Evolutionary conservation across 2,329 filamentous ascomycete species (phyloP).

Genomic region (Colletotrichum sp.): DNA sequence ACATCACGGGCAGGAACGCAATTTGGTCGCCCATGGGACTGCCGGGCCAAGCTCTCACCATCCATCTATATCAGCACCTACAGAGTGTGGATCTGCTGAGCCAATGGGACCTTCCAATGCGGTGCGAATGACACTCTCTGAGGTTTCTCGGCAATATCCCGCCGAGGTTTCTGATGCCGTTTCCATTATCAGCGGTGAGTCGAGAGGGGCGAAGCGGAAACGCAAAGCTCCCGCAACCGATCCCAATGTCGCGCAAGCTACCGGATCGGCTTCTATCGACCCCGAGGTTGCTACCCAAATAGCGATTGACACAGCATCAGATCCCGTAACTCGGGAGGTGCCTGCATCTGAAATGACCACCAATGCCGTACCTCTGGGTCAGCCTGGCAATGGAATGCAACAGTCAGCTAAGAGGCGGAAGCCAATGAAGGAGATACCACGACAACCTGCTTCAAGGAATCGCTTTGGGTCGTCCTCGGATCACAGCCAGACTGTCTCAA

Average conservation of each 20-base stretch:
- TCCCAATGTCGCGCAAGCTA: neutral
- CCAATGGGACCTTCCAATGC: neutral
- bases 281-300: neutral
- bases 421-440: neutral
- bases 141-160: neutral
- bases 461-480: neutral
- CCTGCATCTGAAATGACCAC: neutral
- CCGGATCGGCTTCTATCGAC: neutral
- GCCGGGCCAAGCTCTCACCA: neutral
- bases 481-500: neutral
- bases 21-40: neutral
- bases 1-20: neutral
- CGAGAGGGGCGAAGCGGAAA: neutral
- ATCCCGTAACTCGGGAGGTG: neutral
- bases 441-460: neutral
- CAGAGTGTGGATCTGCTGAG: neutral
- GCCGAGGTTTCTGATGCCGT: neutral
- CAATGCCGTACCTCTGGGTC: neutral
- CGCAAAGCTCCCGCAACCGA: neutral
- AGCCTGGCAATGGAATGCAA: neutral
- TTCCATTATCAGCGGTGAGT: neutral
- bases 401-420: neutral
- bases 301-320: neutral
- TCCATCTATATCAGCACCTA: neutral
- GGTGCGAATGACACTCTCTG: neutral